These are phyloP conservation scores for Chrysanthemum seticuspe DNA, from an alignment of 129 eudicot species.

Conservation along the genomic window DNA sequence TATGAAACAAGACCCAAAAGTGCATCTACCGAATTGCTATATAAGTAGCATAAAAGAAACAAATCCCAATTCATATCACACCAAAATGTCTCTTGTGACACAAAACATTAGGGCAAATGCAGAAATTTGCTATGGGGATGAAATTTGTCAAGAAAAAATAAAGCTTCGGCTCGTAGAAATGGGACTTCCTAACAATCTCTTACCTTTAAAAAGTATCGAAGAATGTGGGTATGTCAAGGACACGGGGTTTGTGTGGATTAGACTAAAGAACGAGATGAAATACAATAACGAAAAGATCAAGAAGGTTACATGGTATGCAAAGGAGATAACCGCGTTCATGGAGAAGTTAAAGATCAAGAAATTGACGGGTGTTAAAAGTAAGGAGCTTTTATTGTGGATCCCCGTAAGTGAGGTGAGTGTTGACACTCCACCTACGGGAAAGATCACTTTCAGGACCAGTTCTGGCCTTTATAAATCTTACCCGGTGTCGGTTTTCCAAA, in stretches of 20 bases:
- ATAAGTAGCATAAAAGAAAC: no score
- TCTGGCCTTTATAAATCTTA: constrained; percentile 53
- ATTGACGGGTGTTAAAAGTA: constrained; percentile 66
- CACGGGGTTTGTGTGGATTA: constrained; percentile 85
- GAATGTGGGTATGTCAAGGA: constrained; percentile 68
- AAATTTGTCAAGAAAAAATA: constrained; percentile 49
- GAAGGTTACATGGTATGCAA: constrained; percentile 43
- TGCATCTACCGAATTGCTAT: no score
- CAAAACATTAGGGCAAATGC: constrained; percentile 62
- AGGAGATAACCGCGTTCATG: constrained; percentile 57
- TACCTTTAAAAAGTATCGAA: constrained; percentile 55
- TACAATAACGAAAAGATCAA: constrained; percentile 66
- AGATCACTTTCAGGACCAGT: constrained; percentile 56
- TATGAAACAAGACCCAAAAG: no score
- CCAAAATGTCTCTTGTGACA: constrained; percentile 62
- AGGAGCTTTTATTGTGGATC: constrained; percentile 76
- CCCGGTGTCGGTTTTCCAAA: constrained; percentile 53
- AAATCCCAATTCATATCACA: background rate
- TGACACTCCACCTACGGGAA: constrained; percentile 48
- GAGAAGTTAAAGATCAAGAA: constrained; percentile 64
- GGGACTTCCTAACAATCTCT: constrained; percentile 70
- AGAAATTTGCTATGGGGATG: constrained; percentile 63
- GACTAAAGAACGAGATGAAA: constrained; percentile 51
- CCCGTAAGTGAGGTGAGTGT: constrained; percentile 42
- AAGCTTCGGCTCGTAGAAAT: constrained; percentile 51